A percentile compares a stretch with the other conserved stretches of the same genome.
Evolutionary conservation across 2,329 filamentous ascomycete species (phyloP).

Genomic region (Hypoxylon sp.): DNA sequence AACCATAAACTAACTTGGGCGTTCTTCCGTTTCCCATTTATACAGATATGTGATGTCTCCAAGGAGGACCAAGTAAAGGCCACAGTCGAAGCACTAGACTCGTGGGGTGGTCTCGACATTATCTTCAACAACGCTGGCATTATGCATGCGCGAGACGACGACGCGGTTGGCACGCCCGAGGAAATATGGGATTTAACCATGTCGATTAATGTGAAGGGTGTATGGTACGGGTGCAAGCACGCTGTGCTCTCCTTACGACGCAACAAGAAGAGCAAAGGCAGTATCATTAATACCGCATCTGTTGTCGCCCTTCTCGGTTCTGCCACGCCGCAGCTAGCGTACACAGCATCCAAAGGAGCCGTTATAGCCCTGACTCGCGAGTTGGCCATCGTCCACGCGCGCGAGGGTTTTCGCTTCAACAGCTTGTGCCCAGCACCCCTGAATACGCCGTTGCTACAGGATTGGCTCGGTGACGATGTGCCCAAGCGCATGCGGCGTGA

Average conservation of each 20-base stretch:
- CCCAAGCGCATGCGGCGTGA: conserved; percentile 86
- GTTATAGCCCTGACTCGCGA: conserved; percentile 92
- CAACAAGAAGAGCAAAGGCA: conserved; percentile 82
- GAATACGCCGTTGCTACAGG: conserved; percentile 92
- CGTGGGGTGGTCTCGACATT: conserved; percentile 89
- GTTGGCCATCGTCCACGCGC: conserved; percentile 90
- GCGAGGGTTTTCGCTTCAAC: conserved; percentile 92
- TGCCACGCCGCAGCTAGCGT: conserved; percentile 90
- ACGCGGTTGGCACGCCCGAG: conserved; percentile 87
- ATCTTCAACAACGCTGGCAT: conserved; percentile 99
- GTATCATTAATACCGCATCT: conserved; percentile 93
- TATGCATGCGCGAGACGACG: conserved; percentile 88
- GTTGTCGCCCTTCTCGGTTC: conserved; percentile 90
- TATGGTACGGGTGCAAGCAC: conserved; percentile 97
- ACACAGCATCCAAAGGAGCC: conserved; percentile 94
- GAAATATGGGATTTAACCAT: conserved; percentile 95
- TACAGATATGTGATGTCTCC: conserved; percentile 80
- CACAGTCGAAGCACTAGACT: conserved; percentile 80
- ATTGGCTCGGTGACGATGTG: conserved; percentile 91
- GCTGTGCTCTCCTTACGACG: conserved; percentile 85
- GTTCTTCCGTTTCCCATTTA: background rate
- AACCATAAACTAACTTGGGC: conserved; percentile 13
- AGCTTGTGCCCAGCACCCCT: conserved; percentile 89
- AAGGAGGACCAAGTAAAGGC: conserved; percentile 85
- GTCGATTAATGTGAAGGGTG: conserved; percentile 95